Evolutionary conservation across 2,329 filamentous ascomycete genomes (phyloP), one percentile per base, ranked within the genome.

Genomic region (Colletotrichum kahawae): DNA sequence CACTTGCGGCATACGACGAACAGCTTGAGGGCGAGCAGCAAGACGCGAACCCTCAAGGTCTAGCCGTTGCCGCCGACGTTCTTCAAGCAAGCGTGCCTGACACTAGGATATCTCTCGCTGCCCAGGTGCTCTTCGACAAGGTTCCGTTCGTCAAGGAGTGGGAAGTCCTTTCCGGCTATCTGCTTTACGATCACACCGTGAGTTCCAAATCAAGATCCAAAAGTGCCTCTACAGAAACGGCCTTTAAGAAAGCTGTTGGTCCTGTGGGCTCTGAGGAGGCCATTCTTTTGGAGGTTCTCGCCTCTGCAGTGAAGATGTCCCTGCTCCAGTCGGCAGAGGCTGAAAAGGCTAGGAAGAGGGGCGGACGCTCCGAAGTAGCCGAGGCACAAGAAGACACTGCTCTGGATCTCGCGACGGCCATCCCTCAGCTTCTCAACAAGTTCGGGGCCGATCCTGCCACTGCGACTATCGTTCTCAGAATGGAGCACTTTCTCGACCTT

Each of bases 361-460:
- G 86, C 16, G 88, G 91, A 68, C 92, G 91, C 64, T 88, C 91
- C 27, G 92, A 95, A 74, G 91, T 93, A 64, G 85, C 88, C 7
- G 94, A 96, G 74, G 90, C 92, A 31, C 93, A 95, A 77, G 95
- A 98, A 80, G 92, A 94, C 64, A 93, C 94, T 43, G 95, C 95
- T 3, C 89, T 95, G 63, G 92, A 93, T 78, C 89, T 99, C 48
- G 95, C 95, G 10, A 88, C 90, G 48, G 88, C 94, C 16, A 96
- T 98, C 69, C 97, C 97, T 1, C 93, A 92, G 77, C 90, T 99
- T 3, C 87, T 99, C 67, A 98, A 94, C 84, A 98, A 98, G 82
- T 99, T 95, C 79, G 96, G 97, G 7, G 95, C 96, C n/a, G 91
- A 94, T 33, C 94, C 97, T 18, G 93, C 94, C 80, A 96, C 96